A percentile compares a stretch with the other conserved stretches of the same genome.
phyloP scores from a whole-genome alignment of 257 asterid genomes.

The Ilex aquifolium region DNA sequence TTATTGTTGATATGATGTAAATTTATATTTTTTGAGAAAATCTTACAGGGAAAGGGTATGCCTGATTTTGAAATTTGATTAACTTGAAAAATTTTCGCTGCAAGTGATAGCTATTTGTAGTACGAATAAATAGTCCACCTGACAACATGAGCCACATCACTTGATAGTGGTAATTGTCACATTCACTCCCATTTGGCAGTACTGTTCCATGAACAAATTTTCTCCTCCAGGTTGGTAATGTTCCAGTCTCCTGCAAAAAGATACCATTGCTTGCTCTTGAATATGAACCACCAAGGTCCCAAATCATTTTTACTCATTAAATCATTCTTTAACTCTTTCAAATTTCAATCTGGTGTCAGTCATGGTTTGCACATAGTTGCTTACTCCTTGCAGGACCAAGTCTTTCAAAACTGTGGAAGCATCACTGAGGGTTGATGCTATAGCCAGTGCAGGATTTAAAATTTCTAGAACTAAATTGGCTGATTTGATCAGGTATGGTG shows the following conservation, averaged over 20 bases:
- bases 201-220: constrained; percentile 1
- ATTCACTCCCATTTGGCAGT: constrained; percentile 1
- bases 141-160: neutral
- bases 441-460: constrained; percentile 95
- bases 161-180: neutral
- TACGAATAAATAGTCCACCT: constrained; percentile 11
- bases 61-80: no score
- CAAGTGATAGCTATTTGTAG: neutral
- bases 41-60: no score
- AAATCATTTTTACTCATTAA: neutral
- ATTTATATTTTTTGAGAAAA: no score
- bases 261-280: constrained; percentile 89
- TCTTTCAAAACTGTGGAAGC: constrained; percentile 70
- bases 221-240: constrained; percentile 72
- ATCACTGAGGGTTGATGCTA: constrained; percentile 78
- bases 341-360: neutral
- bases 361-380: neutral
- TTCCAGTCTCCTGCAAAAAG: constrained; percentile 72
- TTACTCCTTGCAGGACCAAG: constrained; percentile 50
- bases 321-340: neutral
- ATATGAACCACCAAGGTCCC: constrained; percentile 88
- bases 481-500: constrained; percentile 56
- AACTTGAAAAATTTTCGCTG: no score
- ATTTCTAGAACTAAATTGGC: constrained; percentile 96
- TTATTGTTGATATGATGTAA: no score